Percentiles rank a stretch among this genome's conserved stretches.
Evolutionary conservation across 1,284 basidiomycete genomes (phyloP).

Genomic region (Ustilago lituana): DNA sequence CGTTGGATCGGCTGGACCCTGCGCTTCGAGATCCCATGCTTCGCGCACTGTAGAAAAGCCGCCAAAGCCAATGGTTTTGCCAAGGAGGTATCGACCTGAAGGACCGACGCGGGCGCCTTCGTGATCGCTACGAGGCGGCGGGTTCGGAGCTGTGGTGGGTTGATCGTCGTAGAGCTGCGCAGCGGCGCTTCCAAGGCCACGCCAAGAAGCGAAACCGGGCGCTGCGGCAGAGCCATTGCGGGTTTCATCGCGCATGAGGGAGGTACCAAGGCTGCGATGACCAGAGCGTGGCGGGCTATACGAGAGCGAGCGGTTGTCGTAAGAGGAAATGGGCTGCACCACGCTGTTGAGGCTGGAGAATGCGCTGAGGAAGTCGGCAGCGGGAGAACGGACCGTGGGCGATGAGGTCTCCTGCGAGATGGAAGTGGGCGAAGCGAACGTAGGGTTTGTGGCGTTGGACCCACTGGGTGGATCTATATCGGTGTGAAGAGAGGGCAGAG

Average conservation of each 20-base stretch:
- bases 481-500: conserved; percentile 16
- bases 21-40: conserved; percentile 66
- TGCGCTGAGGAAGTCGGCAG: conserved; percentile 79
- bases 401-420: conserved; percentile 16
- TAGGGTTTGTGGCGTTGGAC: conserved; percentile 2
- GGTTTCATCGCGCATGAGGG: conserved; percentile 23
- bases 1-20: conserved; percentile 23
- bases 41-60: conserved; percentile 86
- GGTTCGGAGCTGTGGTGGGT: conserved; percentile 19
- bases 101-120: conserved; percentile 56
- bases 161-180: conserved; percentile 33
- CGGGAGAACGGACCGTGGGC: conserved; percentile 69
- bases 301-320: conserved; percentile 40
- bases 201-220: conserved; percentile 29
- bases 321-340: conserved; percentile 21
- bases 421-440: conserved; percentile 12
- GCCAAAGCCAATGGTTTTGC: conserved; percentile 80
- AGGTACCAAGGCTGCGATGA: conserved; percentile 30
- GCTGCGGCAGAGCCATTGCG: conserved; percentile 26
- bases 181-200: conserved; percentile 41
- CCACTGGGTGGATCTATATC: conserved; percentile 1
- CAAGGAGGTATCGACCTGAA: conserved; percentile 75
- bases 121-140: conserved; percentile 41
- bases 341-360: conserved; percentile 69
- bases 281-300: conserved; percentile 42